Conservation (phyloP, 1,139 yeast species). For the Torulaspora pretoriensis region DNA sequence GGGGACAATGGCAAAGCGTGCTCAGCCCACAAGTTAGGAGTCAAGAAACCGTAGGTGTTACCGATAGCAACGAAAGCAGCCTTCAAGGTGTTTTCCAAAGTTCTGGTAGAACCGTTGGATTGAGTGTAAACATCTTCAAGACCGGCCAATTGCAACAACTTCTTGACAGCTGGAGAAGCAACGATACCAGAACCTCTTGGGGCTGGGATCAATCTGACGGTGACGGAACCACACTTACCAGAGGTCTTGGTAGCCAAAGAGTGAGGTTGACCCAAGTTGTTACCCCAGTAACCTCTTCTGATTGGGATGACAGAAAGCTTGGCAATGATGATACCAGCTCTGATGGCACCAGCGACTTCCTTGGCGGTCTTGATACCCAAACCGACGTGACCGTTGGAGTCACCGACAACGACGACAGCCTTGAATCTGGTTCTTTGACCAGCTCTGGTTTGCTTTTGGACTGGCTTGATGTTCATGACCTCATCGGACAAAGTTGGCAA, state of each 20-base stretch:
- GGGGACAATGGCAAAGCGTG: conserved; percentile 85
- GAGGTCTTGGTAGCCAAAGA: conserved; percentile 96
- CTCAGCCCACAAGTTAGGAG: conserved; percentile 98
- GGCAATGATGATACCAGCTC: conserved; percentile 99
- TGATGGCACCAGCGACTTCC: conserved; percentile 99
- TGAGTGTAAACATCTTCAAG: conserved; percentile 99
- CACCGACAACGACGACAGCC: conserved; percentile 99
- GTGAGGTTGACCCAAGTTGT: conserved; percentile 99
- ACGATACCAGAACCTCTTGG: conserved; percentile 99
- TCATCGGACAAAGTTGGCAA: conserved; percentile 96
- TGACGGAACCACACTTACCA: conserved; percentile 99
- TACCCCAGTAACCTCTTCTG: conserved; percentile 99
- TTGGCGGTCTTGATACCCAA: conserved; percentile 99
- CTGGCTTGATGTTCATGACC: conserved; percentile 99
- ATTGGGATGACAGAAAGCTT: conserved; percentile 98
- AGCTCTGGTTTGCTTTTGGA: conserved; percentile 99
- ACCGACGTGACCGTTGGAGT: conserved; percentile 99
- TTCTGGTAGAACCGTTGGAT: conserved; percentile 99
- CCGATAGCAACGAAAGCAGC: conserved; percentile 99
- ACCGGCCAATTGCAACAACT: conserved; percentile 99
- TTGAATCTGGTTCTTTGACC: conserved; percentile 99
- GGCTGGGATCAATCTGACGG: conserved; percentile 98
- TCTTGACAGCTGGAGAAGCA: conserved; percentile 99
- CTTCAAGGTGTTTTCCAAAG: conserved; percentile 99
- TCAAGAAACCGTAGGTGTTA: conserved; percentile 99